Evolutionary conservation across 2,329 filamentous ascomycete species (phyloP).

Genomic region (Fusarium marasasianum): DNA sequence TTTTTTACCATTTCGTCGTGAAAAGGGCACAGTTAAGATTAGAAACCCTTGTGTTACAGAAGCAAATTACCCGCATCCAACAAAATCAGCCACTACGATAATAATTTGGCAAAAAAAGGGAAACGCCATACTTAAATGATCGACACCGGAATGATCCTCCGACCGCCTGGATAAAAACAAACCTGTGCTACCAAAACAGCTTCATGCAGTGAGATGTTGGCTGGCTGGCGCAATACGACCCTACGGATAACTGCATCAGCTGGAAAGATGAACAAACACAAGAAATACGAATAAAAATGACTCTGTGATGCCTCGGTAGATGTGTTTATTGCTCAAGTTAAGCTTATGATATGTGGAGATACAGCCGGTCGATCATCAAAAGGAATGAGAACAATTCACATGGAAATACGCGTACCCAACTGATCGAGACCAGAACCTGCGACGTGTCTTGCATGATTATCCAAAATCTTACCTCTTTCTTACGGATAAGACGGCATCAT

Average conservation of each 20-base stretch:
- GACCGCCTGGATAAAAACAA: background rate
- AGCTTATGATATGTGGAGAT: slow-evolving; percentile 16
- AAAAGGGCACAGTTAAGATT: background rate
- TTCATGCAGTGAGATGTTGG: background rate
- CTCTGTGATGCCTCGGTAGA: background rate
- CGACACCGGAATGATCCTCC: slow-evolving; percentile 10
- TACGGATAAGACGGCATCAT: slow-evolving; percentile 30
- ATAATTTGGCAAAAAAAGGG: background rate
- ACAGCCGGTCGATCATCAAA: slow-evolving; percentile 12
- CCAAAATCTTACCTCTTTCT: background rate
- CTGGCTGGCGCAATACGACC: slow-evolving; percentile 2
- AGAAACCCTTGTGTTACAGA: background rate
- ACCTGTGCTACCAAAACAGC: background rate
- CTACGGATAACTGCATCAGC: slow-evolving; percentile 12
- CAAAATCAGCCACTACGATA: background rate
- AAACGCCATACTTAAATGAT: background rate
- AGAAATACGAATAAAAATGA: background rate
- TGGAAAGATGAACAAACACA: background rate
- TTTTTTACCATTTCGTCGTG: background rate
- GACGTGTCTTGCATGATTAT: slow-evolving; percentile 8
- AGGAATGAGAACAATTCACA: background rate
- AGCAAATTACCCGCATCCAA: background rate
- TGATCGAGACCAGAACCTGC: background rate
- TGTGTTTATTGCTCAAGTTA: background rate
- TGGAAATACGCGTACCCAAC: background rate